Conservation (phyloP, 768 basidiomycete species). For the Trametes sanguinea region DNA sequence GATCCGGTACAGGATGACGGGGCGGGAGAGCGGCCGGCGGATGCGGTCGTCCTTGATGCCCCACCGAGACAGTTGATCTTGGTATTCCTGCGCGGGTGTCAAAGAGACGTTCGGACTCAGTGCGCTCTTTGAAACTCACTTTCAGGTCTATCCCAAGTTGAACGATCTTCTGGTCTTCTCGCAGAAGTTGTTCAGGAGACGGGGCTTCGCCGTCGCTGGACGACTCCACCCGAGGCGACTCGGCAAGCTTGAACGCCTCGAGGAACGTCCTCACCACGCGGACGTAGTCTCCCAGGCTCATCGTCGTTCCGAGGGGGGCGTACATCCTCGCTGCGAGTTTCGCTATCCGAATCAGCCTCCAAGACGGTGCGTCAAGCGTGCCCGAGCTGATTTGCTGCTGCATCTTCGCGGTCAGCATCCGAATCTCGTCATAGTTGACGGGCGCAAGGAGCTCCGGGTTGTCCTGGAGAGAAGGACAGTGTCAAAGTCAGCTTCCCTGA, state of each 20-base stretch:
- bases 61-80: conserved; percentile 65
- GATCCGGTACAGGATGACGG: conserved; percentile 62
- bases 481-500: neutral
- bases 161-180: conserved; percentile 31
- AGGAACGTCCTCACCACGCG: conserved; percentile 74
- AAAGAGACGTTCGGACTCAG: neutral
- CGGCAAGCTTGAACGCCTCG: conserved; percentile 63
- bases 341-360: conserved; percentile 73
- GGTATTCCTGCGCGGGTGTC: conserved; percentile 54
- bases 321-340: conserved; percentile 82
- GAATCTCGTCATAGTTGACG: conserved; percentile 61
- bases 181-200: conserved; percentile 22
- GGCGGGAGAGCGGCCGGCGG: conserved; percentile 55
- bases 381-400: conserved; percentile 72
- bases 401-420: conserved; percentile 59
- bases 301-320: conserved; percentile 82
- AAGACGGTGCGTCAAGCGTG: conserved; percentile 83
- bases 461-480: conserved; percentile 42
- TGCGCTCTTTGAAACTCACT: conserved; percentile 39
- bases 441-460: conserved; percentile 74
- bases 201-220: conserved; percentile 25
- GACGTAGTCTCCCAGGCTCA: conserved; percentile 85
- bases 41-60: conserved; percentile 88
- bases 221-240: conserved; percentile 18
- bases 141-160: conserved; percentile 53